Conservation (phyloP, 176 grass and related monocot species). For the Paspalum vaginatum region DNA sequence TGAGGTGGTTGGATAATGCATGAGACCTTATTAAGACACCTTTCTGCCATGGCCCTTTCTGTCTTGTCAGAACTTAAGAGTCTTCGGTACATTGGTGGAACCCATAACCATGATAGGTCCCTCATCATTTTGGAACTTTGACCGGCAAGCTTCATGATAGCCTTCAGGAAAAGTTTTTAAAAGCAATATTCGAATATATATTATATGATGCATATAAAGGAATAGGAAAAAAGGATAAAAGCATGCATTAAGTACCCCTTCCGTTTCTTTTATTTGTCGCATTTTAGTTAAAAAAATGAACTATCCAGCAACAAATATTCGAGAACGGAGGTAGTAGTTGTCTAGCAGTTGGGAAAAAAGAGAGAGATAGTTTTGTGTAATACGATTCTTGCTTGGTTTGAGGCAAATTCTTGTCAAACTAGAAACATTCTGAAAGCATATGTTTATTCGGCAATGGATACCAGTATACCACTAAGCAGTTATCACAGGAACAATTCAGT, state of each 20-base stretch:
- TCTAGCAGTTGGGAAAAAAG: background rate
- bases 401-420: conserved; percentile 3
- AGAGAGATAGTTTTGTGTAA: background rate
- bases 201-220: conserved; percentile 1
- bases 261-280: too few species aligned
- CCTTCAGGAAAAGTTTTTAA: conserved; percentile 56
- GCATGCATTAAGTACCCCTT: background rate
- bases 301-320: too few species aligned
- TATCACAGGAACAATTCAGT: background rate
- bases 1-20: conserved; percentile 57
- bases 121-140: conserved; percentile 61
- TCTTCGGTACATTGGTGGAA: conserved; percentile 71
- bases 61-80: conserved; percentile 72
- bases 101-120: conserved; percentile 68
- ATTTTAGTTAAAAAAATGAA: too few species aligned
- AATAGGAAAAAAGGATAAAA: background rate
- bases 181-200: conserved; percentile 19
- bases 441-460: background rate
- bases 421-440: background rate
- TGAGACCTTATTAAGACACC: conserved; percentile 74
- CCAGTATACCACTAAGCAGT: background rate
- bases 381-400: background rate
- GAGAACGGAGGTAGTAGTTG: background rate
- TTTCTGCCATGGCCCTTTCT: conserved; percentile 73
- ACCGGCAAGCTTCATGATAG: conserved; percentile 54